Percentiles rank a stretch among this genome's conserved stretches.
phyloP scores from a whole-genome alignment of 352 stramenopile species.

The Thalassiosira pacifica region DNA sequence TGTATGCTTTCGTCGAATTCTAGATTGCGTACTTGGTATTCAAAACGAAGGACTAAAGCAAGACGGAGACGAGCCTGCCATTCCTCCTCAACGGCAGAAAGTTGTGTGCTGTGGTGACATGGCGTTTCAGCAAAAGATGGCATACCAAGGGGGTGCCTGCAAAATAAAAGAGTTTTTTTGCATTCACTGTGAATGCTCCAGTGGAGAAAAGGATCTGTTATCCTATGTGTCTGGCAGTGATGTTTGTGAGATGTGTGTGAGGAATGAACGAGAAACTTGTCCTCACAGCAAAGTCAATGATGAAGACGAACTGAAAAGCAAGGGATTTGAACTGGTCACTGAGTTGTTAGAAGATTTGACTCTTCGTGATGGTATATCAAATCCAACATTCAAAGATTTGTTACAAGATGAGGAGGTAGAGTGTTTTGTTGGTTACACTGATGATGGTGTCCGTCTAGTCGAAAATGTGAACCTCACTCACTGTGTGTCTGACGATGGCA shows the following conservation, averaged over 20 bases:
- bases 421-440: too few relatives aligned
- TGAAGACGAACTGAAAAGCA: neutral
- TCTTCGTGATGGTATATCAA: too few relatives aligned
- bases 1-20: neutral
- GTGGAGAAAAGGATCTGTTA: neutral
- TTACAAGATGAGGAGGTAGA: too few relatives aligned
- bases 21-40: neutral
- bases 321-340: neutral
- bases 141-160: neutral
- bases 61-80: neutral
- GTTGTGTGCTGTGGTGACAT: neutral
- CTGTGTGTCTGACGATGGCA: too few relatives aligned
- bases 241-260: neutral
- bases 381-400: neutral
- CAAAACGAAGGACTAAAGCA: neutral
- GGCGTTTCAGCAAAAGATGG: neutral
- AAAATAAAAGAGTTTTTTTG: slow-evolving; percentile 8
- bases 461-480: too few relatives aligned
- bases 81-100: slow-evolving; percentile 1
- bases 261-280: neutral
- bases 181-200: neutral
- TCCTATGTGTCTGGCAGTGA: neutral
- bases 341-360: neutral
- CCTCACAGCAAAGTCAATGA: neutral
- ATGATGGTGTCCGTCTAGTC: too few relatives aligned